Conservation (phyloP, 345 rosid genomes). For the Brassica napus region Da-Ae NC_063439.1:9283001-9283500, state of each 20-base stretch:
- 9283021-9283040: conserved; percentile 80
- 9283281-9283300: conserved; percentile 75
- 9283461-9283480: not conserved
- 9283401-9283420: not conserved
- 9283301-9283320: conserved; percentile 76
- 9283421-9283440: not conserved
- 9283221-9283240: conserved; percentile 83
- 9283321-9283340: not conserved
- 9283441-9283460: not conserved
- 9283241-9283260: conserved; percentile 84
- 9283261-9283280: conserved; percentile 84
- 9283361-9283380: not conserved
- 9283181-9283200: conserved; percentile 78
- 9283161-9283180: conserved; percentile 51
- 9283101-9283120: too few species aligned
- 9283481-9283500: not conserved
- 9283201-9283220: conserved; percentile 84
- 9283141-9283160: conserved; percentile 66
- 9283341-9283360: not conserved
- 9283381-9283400: not conserved
- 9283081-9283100: conserved; percentile 59
- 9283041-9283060: conserved; percentile 83
- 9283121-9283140: too few species aligned
- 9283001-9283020: conserved; percentile 80
- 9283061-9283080: conserved; percentile 63